These are phyloP conservation scores for Phytophthora hibernalis DNA, from an alignment of 352 stramenopile genomes.

Conservation along the genomic window DNA sequence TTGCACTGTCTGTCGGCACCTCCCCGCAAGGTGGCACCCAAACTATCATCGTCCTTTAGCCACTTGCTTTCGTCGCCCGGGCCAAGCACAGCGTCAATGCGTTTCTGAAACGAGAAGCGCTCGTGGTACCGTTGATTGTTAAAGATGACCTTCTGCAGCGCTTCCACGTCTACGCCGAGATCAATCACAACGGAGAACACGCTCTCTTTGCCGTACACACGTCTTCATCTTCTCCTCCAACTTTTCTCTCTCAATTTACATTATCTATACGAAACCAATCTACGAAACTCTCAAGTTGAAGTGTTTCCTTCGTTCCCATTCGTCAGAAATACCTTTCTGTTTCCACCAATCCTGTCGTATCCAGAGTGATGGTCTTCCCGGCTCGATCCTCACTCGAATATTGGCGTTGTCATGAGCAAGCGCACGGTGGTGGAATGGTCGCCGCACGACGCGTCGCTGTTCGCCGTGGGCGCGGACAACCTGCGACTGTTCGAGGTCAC, in stretches of 20 bases:
- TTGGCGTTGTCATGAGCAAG: slow-evolving; percentile 63
- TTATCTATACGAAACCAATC: slow-evolving; percentile 38
- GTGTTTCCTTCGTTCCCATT: slow-evolving; percentile 10
- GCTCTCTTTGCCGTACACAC: slow-evolving; percentile 34
- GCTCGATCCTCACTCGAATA: slow-evolving; percentile 6
- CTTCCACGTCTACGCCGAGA: slow-evolving; percentile 25
- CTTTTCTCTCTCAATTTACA: no score
- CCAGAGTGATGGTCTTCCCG: slow-evolving; percentile 10
- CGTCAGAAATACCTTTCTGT: slow-evolving; percentile 5
- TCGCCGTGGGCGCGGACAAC: slow-evolving; percentile 84
- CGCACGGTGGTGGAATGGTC: slow-evolving; percentile 87
- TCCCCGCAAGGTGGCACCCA: slow-evolving; percentile 11
- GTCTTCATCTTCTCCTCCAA: no score
- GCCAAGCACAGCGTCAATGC: slow-evolving; percentile 34
- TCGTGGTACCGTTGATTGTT: neutral
- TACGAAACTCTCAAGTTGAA: neutral
- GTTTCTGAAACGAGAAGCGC: slow-evolving; percentile 7
- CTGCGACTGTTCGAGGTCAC: slow-evolving; percentile 84
- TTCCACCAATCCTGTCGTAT: slow-evolving; percentile 20
- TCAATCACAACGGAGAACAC: slow-evolving; percentile 33
- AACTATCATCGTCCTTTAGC: slow-evolving; percentile 24
- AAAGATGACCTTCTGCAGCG: slow-evolving; percentile 27
- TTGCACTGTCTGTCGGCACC: slow-evolving; percentile 14
- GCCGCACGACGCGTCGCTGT: slow-evolving; percentile 82
- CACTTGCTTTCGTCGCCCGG: slow-evolving; percentile 22